phyloP scores from a whole-genome alignment of 306 rosid species.

The Rosa chinensis region DNA sequence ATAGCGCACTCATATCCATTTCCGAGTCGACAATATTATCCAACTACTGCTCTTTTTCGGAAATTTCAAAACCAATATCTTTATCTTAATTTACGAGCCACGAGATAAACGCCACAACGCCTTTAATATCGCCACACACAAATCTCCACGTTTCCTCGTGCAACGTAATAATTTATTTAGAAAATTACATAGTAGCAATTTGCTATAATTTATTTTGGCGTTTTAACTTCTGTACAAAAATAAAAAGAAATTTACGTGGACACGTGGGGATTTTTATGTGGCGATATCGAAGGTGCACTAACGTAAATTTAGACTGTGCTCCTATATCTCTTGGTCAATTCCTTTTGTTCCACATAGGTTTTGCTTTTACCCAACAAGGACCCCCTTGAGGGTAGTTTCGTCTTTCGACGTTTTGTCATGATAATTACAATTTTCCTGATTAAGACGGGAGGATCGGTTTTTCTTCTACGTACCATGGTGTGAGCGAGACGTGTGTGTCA shows the following conservation, averaged over 20 bases:
- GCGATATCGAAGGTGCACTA: background rate
- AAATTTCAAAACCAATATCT: background rate
- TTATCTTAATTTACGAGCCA: background rate
- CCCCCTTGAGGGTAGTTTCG: background rate
- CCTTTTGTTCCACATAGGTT: background rate
- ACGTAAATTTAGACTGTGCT: background rate
- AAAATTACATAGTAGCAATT: too few species aligned
- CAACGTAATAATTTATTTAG: background rate
- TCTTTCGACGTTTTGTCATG: background rate
- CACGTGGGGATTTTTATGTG: background rate
- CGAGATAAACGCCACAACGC: background rate
- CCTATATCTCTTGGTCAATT: background rate
- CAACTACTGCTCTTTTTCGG: background rate
- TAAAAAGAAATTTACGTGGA: background rate
- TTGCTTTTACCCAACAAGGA: background rate
- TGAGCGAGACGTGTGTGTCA: background rate
- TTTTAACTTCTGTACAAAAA: background rate
- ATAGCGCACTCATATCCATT: background rate
- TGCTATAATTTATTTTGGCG: background rate
- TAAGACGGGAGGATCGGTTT: background rate
- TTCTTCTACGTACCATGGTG: background rate
- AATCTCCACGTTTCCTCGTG: background rate
- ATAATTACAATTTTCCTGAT: background rate
- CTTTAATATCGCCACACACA: background rate
- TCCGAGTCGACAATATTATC: background rate